These are phyloP conservation scores for Clonostachys rosea DNA, from an alignment of 2,329 filamentous ascomycete genomes.

Conservation along the genomic window DNA sequence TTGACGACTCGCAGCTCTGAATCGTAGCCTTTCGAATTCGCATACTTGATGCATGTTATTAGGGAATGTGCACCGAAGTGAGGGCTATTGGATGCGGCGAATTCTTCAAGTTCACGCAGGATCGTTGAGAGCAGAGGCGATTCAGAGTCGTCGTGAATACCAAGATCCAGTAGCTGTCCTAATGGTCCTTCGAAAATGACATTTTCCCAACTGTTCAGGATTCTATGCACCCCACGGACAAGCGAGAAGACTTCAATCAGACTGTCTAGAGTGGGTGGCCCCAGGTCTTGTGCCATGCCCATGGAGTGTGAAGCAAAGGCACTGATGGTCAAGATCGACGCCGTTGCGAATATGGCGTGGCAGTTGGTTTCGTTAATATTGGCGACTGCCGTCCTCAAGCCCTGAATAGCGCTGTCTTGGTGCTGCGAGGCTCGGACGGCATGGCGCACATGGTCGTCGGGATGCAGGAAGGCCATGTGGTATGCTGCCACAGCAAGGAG, in stretches of 20 bases:
- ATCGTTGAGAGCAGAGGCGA: neutral
- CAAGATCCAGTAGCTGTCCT: neutral
- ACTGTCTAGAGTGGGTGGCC: conserved; percentile 16
- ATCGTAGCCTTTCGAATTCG: neutral
- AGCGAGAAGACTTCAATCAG: conserved; percentile 23
- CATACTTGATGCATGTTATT: too few relatives aligned
- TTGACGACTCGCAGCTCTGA: neutral
- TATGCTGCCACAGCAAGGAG: conserved; percentile 21
- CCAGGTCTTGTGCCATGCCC: neutral
- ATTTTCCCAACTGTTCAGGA: conserved; percentile 15
- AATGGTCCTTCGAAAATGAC: neutral
- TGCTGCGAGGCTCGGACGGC: conserved; percentile 21
- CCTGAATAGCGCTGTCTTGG: conserved; percentile 20
- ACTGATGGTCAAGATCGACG: conserved; percentile 21
- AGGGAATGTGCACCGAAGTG: too few relatives aligned
- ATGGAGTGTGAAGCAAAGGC: conserved; percentile 16
- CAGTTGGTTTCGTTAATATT: conserved; percentile 18
- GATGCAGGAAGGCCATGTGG: conserved; percentile 17
- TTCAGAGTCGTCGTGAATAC: neutral
- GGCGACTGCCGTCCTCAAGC: conserved; percentile 16
- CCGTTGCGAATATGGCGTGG: conserved; percentile 22
- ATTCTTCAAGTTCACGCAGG: neutral
- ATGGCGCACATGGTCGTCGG: conserved; percentile 12
- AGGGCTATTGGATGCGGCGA: neutral
- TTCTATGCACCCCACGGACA: conserved; percentile 19